Base-by-base conservation (phyloP, 225 moss, liverwort and hornwort genomes). In the Marchantia paleacea region DNA sequence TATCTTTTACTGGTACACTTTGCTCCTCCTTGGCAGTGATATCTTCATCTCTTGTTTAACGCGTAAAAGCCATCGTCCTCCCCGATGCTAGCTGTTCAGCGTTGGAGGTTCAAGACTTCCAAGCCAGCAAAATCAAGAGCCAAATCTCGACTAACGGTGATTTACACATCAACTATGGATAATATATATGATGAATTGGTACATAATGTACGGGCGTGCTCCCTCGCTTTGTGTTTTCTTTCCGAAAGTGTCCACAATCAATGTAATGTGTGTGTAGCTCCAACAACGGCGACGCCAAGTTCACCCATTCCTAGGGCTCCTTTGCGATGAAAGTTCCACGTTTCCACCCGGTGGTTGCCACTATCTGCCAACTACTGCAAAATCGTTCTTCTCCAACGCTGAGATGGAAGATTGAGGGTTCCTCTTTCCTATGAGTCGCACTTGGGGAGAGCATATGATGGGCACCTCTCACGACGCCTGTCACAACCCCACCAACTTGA, bases 341-440 rank as follows among this genome's bases (percentile, higher is more conserved):
- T 90, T 71, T 55, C 91, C 83, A 9, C 76, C 86, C 12, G 96
- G 92, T 49, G 87, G 92, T 77, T 93, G 89, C 96, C 96, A 96
- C 75, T 88, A 88, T 25, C 69, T 84, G 13, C 87, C 81, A 8
- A 81, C 78, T 22, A 82, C 79, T 9, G 52, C 48, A 81, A 75
- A 60, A 78, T 87, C 60, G 65, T 75, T 71, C 84, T 80, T 73
- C 81, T 83, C 52, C 60, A 7, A 61, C 60, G 19, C 19, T 76
- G 52, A 13, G 69, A 83, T 29, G 53, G 31, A 30, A 14, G 47
- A 24, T 7, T 19, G 8, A 12, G 55, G 55, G 22, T 67, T 67
- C 29, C 79, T 79, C 6, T 79, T 69, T 20, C 79, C 83, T 20
- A 16, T 3, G 8, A 49, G 72, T 0, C 78, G 80, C 84, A 88